Conservation (phyloP, 257 asterid genomes). For the Fraxinus excelsior region DNA sequence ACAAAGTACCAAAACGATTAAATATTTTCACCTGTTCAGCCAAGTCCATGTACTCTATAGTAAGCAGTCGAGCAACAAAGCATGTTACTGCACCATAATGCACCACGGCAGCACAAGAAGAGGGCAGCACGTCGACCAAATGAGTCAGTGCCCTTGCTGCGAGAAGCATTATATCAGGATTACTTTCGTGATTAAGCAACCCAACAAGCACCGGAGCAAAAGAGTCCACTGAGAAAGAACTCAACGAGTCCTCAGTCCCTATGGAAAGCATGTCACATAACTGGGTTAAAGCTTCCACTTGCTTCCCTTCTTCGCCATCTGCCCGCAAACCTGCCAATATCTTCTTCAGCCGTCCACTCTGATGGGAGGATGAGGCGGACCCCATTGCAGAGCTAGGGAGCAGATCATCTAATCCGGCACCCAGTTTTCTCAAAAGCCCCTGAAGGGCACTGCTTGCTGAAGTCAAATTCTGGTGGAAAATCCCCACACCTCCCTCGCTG, state of each 20-base stretch:
- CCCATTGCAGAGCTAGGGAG: conserved; percentile 90
- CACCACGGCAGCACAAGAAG: conserved; percentile 96
- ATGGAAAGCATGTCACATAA: conserved; percentile 93
- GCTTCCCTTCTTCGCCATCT: conserved; percentile 98
- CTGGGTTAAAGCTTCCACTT: conserved; percentile 93
- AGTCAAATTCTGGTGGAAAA: conserved; percentile 80
- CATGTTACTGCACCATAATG: conserved; percentile 97
- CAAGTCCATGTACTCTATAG: conserved; percentile 98
- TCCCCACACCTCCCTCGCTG: conserved; percentile 84
- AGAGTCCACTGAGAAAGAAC: conserved; percentile 92
- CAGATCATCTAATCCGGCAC: conserved; percentile 95
- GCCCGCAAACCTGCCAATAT: conserved; percentile 88
- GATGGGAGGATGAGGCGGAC: conserved; percentile 81
- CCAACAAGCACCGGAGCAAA: conserved; percentile 98
- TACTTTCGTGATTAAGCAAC: conserved; percentile 81
- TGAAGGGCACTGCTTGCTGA: conserved; percentile 96
- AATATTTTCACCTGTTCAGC: conserved; percentile 89
- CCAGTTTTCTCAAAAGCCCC: conserved; percentile 84
- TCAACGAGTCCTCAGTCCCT: conserved; percentile 92
- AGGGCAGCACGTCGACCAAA: conserved; percentile 94
- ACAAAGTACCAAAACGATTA: conserved; percentile 7
- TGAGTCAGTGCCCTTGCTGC: conserved; percentile 98
- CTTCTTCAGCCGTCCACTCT: conserved; percentile 88
- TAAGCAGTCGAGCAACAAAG: conserved; percentile 89
- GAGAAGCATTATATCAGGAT: conserved; percentile 94